These are phyloP conservation scores for Houttuynia cordata DNA, from an alignment of 164 flowering plant species.

Conservation along the genomic window DNA sequence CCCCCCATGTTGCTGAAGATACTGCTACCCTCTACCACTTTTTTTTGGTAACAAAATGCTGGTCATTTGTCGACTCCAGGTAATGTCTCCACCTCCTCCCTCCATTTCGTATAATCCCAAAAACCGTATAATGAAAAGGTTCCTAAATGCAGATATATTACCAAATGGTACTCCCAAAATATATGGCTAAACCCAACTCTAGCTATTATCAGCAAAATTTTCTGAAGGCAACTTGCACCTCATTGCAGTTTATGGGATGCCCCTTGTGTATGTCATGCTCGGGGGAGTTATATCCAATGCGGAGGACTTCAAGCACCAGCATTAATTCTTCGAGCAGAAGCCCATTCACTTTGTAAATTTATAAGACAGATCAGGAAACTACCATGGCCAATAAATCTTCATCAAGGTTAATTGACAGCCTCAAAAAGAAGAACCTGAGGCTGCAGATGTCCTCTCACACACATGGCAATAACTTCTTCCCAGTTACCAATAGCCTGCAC, in stretches of 20 bases:
- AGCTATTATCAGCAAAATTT: neutral
- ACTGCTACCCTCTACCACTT: neutral
- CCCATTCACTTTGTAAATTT: neutral
- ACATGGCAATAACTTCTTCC: conserved; percentile 71
- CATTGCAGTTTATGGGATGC: neutral
- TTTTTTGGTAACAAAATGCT: neutral
- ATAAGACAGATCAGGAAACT: neutral
- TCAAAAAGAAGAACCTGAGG: conserved; percentile 97
- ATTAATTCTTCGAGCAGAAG: neutral
- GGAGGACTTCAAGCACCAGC: neutral
- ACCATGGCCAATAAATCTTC: neutral
- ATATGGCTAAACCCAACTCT: neutral
- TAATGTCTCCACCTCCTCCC: neutral
- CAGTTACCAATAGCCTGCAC: conserved; percentile 78
- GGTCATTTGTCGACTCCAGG: neutral
- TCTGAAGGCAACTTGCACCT: neutral
- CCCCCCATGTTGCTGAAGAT: neutral
- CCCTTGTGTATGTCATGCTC: neutral
- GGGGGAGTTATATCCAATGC: neutral
- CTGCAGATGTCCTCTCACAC: conserved; percentile 86
- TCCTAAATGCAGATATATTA: neutral
- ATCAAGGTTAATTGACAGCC: conserved; percentile 48
- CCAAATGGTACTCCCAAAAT: neutral
- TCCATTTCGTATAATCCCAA: neutral
- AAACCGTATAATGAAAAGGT: no score